A percentile compares a stretch with the other conserved stretches of the same genome.
These are phyloP conservation scores for Byssoonygena ceratinophila DNA, from an alignment of 2,329 filamentous ascomycete genomes.

Conservation along the genomic window DNA sequence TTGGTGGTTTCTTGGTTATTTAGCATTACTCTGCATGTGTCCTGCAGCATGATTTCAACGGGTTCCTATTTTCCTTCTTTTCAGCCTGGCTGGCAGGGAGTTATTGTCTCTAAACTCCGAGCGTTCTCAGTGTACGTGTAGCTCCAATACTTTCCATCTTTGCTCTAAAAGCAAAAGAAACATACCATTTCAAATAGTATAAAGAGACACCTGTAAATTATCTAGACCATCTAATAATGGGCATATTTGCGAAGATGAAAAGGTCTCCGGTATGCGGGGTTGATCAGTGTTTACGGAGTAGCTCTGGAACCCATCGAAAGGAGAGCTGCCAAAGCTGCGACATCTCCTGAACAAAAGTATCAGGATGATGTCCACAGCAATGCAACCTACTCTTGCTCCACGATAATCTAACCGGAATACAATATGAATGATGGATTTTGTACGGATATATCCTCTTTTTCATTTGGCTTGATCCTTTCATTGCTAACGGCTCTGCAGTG, in stretches of 20 bases:
- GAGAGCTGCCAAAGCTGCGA: not conserved
- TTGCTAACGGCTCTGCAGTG: constrained; percentile 35
- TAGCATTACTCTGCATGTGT: not conserved
- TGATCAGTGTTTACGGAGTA: not conserved
- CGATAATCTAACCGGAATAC: not conserved
- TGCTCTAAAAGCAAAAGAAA: not conserved
- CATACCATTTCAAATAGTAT: not conserved
- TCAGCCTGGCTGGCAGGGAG: not conserved
- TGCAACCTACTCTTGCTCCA: not conserved
- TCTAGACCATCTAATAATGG: too few species aligned
- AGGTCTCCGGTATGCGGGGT: not conserved
- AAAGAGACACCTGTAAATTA: not conserved
- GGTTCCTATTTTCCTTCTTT: not conserved
- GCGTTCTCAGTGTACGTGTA: not conserved
- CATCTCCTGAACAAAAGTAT: not conserved
- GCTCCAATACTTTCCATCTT: not conserved
- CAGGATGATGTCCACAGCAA: not conserved
- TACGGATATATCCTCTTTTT: constrained; percentile 23
- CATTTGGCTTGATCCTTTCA: not conserved
- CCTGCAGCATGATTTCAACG: not conserved
- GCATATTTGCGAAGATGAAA: too few species aligned
- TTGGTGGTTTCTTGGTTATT: not conserved
- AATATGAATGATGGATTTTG: constrained; percentile 36
- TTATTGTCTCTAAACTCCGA: not conserved
- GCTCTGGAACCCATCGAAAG: not conserved